Evolutionary conservation across 2,329 filamentous ascomycete genomes (phyloP).

Genomic region (Hysterium pulicare): DNA sequence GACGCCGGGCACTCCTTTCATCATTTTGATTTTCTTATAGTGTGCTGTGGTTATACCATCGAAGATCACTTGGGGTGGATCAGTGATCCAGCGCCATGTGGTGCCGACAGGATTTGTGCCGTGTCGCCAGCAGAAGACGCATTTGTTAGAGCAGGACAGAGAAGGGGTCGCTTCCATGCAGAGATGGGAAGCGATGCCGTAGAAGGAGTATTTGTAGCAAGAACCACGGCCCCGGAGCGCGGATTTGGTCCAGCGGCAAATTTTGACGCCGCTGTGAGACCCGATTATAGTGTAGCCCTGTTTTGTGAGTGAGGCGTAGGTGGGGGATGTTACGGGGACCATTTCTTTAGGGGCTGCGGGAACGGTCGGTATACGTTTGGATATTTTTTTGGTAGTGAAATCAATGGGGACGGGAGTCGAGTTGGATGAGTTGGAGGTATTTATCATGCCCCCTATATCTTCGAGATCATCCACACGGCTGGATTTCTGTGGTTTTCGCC

Average conservation of each 20-base stretch:
- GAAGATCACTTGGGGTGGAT: constrained; percentile 86
- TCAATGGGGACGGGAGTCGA: constrained; percentile 68
- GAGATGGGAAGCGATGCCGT: constrained; percentile 91
- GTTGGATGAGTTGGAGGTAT: constrained; percentile 39
- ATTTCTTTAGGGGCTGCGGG: constrained; percentile 68
- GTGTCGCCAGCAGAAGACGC: constrained; percentile 98
- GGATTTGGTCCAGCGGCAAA: constrained; percentile 98
- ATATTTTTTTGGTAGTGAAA: constrained; percentile 65
- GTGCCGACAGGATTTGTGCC: constrained; percentile 96
- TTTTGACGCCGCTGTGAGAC: constrained; percentile 93
- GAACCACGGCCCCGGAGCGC: constrained; percentile 88
- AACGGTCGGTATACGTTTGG: constrained; percentile 46
- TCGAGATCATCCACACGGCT: constrained; percentile 71
- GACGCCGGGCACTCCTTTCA: constrained; percentile 89
- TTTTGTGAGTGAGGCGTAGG: constrained; percentile 84
- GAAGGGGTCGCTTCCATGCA: constrained; percentile 99
- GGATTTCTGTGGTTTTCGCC: constrained; percentile 43
- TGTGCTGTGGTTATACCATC: constrained; percentile 85
- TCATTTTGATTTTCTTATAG: constrained; percentile 97
- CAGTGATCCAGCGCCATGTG: constrained; percentile 94
- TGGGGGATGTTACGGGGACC: constrained; percentile 88
- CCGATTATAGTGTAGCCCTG: constrained; percentile 96
- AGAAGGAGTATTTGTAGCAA: constrained; percentile 98
- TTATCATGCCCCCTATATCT: constrained; percentile 69
- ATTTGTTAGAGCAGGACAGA: constrained; percentile 95